A percentile compares a stretch with the other conserved stretches of the same genome.
Evolutionary conservation across 2,329 filamentous ascomycete genomes (phyloP).

Genomic region (Cladobotryum protrusum): DNA sequence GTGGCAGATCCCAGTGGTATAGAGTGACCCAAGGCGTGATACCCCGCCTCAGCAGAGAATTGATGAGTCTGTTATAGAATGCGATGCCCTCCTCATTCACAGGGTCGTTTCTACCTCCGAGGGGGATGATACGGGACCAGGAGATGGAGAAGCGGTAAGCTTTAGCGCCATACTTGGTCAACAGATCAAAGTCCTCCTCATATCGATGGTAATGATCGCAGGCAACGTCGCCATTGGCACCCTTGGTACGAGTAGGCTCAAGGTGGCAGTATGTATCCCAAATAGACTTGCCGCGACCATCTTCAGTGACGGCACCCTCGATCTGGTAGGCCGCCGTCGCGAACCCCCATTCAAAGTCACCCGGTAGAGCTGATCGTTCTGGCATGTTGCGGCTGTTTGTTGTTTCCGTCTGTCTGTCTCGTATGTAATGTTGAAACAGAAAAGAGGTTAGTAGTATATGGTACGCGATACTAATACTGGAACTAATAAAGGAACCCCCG

Average conservation of each 20-base stretch:
- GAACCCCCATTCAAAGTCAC: conserved; percentile 35
- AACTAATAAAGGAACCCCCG: no score
- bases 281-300: conserved; percentile 37
- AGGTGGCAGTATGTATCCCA: conserved; percentile 39
- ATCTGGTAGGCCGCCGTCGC: conserved; percentile 40
- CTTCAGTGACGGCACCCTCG: conserved; percentile 36
- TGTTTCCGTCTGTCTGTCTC: background rate
- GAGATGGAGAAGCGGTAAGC: conserved; percentile 61
- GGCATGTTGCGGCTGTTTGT: background rate
- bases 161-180: conserved; percentile 51
- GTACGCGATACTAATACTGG: background rate
- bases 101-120: conserved; percentile 56
- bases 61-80: conserved; percentile 55
- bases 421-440: background rate
- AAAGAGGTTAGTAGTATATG: background rate
- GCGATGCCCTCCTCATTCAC: conserved; percentile 55
- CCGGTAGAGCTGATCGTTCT: conserved; percentile 13
- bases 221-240: conserved; percentile 41
- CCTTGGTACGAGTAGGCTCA: conserved; percentile 33
- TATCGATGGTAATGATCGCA: conserved; percentile 37
- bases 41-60: conserved; percentile 48
- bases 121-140: conserved; percentile 60
- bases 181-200: conserved; percentile 51
- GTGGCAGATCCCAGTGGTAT: conserved; percentile 55
- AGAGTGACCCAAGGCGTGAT: conserved; percentile 58